Percentiles rank a stretch among this genome's conserved stretches.
Conservation (phyloP, 2,329 filamentous ascomycete genomes). For the Immersiporthe knoxdaviesiana region DNA sequence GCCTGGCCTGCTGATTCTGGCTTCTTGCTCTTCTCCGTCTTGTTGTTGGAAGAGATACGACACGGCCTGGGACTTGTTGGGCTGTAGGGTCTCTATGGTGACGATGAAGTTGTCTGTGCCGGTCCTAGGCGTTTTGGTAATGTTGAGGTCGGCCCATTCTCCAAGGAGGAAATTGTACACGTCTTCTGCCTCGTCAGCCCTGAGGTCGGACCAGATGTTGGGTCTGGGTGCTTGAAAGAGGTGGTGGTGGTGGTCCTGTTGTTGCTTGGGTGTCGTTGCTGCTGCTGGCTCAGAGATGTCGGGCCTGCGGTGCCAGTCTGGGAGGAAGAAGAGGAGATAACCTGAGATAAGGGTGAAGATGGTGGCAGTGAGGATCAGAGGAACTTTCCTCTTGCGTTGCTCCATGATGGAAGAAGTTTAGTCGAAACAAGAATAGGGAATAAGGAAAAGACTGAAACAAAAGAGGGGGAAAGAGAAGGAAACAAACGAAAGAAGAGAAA, state of each 20-base stretch:
- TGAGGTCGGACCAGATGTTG: constrained; percentile 48
- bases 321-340: constrained; percentile 3
- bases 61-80: constrained; percentile 52
- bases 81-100: constrained; percentile 50
- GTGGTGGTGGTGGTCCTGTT: background rate
- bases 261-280: background rate
- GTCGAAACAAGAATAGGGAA: too few relatives aligned
- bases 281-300: background rate
- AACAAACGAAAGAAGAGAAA: background rate
- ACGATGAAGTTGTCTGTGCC: constrained; percentile 52
- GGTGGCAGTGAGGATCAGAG: background rate
- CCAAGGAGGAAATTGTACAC: constrained; percentile 48
- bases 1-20: constrained; percentile 36
- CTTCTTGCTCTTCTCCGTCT: too few relatives aligned
- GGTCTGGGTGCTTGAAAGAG: constrained; percentile 41
- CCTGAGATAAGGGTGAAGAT: constrained; percentile 13
- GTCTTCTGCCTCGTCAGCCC: constrained; percentile 45
- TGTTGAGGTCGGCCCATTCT: constrained; percentile 47
- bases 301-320: background rate
- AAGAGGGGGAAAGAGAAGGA: background rate
- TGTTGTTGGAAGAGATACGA: constrained; percentile 46
- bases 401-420: constrained; percentile 6
- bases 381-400: background rate
- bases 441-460: background rate
- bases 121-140: constrained; percentile 43